These are phyloP conservation scores for Rhamnella rubrinervis DNA, from an alignment of 331 rosid species.

Conservation along the genomic window DNA sequence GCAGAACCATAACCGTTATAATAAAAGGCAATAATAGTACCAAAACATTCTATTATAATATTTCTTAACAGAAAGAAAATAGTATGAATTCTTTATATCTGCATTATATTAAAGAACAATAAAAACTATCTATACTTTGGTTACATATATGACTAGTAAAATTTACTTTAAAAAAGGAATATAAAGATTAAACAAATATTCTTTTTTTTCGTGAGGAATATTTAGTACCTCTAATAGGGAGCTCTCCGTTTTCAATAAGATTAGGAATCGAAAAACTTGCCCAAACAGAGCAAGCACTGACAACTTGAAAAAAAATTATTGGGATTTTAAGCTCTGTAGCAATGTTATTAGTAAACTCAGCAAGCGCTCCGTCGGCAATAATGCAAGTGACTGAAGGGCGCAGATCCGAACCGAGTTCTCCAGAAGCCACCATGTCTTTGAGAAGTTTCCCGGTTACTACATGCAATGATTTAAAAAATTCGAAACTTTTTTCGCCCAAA, in stretches of 20 bases:
- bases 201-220: too few relatives aligned
- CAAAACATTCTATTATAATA: too few relatives aligned
- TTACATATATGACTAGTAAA: too few relatives aligned
- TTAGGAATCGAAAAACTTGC: conserved; percentile 27
- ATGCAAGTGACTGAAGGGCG: conserved; percentile 29
- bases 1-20: too few relatives aligned
- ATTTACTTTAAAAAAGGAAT: too few relatives aligned
- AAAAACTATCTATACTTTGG: too few relatives aligned
- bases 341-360: conserved; percentile 16
- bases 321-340: conserved; percentile 39
- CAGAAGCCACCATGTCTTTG: conserved; percentile 17
- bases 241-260: conserved; percentile 28
- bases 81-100: too few relatives aligned
- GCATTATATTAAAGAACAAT: too few relatives aligned
- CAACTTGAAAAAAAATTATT: conserved; percentile 34
- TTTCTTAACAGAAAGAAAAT: too few relatives aligned
- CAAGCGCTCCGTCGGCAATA: conserved; percentile 38
- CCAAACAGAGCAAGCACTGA: conserved; percentile 43
- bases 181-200: neutral
- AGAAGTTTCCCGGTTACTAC: conserved; percentile 19
- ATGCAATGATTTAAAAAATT: neutral
- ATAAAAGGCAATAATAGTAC: too few relatives aligned
- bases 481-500: neutral
- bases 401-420: neutral
- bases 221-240: conserved; percentile 45